These are phyloP conservation scores for Malus asiatica DNA, from an alignment of 306 rosid species.

Conservation along the genomic window DNA sequence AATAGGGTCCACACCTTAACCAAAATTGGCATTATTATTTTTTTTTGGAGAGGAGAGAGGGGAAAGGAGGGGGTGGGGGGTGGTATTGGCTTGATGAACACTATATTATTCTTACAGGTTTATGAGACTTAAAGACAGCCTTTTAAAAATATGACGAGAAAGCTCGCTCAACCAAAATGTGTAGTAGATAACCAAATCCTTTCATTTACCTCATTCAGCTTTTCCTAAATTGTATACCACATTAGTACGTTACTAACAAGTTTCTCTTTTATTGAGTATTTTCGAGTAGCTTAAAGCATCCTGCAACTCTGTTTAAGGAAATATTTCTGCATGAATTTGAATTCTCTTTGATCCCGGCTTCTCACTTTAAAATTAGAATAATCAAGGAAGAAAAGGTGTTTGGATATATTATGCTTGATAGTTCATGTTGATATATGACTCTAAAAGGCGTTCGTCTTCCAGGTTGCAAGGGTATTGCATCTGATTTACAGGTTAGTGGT, in stretches of 20 bases:
- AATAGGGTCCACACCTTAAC: neutral
- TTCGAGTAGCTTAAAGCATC: neutral
- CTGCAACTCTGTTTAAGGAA: neutral
- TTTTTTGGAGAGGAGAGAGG: too few species aligned
- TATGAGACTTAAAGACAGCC: neutral
- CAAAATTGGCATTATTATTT: neutral
- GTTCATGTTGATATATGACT: neutral
- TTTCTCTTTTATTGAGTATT: neutral
- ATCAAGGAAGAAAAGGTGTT: neutral
- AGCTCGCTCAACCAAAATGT: neutral
- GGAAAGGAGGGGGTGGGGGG: too few species aligned
- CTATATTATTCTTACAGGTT: neutral
- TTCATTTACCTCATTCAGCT: neutral
- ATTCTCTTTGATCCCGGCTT: neutral
- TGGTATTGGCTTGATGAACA: neutral
- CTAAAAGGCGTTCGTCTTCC: conserved; percentile 17
- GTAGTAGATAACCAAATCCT: neutral
- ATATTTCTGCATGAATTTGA: neutral
- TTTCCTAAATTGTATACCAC: neutral
- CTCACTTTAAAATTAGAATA: neutral
- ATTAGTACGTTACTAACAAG: neutral
- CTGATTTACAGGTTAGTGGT: conserved; percentile 86
- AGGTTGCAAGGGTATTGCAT: conserved; percentile 93
- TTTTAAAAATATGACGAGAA: neutral
- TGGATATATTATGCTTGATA: neutral